phyloP scores from a whole-genome alignment of 495 filamentous ascomycete species.

The Arthonia radiata region DNA sequence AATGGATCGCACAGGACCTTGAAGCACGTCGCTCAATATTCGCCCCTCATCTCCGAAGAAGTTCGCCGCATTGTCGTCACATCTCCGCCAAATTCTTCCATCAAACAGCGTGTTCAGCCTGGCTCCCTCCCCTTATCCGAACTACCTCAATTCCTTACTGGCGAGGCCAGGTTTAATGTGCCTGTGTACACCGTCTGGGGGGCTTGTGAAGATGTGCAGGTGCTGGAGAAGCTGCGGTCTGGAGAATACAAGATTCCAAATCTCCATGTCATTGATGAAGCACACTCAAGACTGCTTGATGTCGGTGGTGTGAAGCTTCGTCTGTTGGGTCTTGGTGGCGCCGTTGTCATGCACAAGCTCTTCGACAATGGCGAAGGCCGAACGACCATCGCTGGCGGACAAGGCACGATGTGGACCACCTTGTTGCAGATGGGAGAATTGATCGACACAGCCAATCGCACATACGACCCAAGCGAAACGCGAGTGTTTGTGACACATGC shows the following conservation, averaged over 20 bases:
- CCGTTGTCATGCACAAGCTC: constrained; percentile 98
- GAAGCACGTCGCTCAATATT: constrained; percentile 96
- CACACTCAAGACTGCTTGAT: constrained; percentile 79
- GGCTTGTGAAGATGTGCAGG: constrained; percentile 93
- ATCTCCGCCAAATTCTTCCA: constrained; percentile 26
- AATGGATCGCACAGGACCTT: constrained; percentile 41
- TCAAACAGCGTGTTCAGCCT: constrained; percentile 60
- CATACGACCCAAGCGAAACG: constrained; percentile 97
- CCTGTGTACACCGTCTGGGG: constrained; percentile 99
- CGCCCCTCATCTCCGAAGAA: constrained; percentile 66
- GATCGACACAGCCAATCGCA: constrained; percentile 90
- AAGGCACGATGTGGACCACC: constrained; percentile 99
- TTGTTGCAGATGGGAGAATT: constrained; percentile 95
- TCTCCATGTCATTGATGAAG: constrained; percentile 94
- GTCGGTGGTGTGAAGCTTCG: constrained; percentile 90
- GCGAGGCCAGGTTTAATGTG: constrained; percentile 69
- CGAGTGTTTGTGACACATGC: constrained; percentile 94
- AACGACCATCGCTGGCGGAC: constrained; percentile 93
- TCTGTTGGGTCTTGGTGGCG: constrained; percentile 78
- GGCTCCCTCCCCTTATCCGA: constrained; percentile 85
- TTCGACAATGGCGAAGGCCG: constrained; percentile 97
- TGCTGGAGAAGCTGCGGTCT: constrained; percentile 92
- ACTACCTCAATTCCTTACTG: constrained; percentile 72
- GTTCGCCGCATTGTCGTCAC: constrained; percentile 69
- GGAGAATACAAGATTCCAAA: constrained; percentile 97